Evolutionary conservation across 2,329 filamentous ascomycete species (phyloP), one percentile per base, ranked within the genome.

Genomic region (Rhynchosporium agropyri): DNA sequence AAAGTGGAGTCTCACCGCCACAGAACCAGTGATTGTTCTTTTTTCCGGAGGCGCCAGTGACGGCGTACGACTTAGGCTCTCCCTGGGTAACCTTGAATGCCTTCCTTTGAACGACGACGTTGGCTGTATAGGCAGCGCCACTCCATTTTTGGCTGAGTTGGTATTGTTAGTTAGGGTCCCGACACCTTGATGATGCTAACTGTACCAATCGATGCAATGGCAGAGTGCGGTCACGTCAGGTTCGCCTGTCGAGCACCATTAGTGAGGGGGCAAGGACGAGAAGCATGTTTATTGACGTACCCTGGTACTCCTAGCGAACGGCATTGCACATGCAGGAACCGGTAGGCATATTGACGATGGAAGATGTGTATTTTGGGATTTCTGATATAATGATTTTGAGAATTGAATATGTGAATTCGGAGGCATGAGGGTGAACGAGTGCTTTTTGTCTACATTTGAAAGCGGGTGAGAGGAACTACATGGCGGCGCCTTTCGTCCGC

Each of bases 21-120:
- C 83, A 84, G 76, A 85, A 85, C 74, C 78, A 83, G 69, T 84
- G 82, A 66, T 79, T 80, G 74, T 84, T 84, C 64, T 79, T 75
- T 70, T 84, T 84, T 36, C 83, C 83, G 0, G 79, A 81, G 42
- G 71, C 77, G 3, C 82, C 83, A 0, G 69, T 74, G 15, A 74
- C 72, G 64, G 84, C 81, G 69, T 78, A 84, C 36, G 76, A 68
- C 65, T 79, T 81, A 13, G 81, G 79, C 4, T 73, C 75, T 40
- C 82, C 80, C 69, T 82, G 80, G 55, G 78, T 81, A 29, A 84
- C 75, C 38, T 76, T 76, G 73, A 85, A 83, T 31, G 72, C 72
- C 8, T 71, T 70, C 15, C 79, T 77, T 3, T 80, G 76, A 2
- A 85, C 78, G 2, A 84, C 76, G 9, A 78, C 77, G 70, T 85